Conservation (phyloP, 257 asterid species). For the Solanum dulcamara region DNA sequence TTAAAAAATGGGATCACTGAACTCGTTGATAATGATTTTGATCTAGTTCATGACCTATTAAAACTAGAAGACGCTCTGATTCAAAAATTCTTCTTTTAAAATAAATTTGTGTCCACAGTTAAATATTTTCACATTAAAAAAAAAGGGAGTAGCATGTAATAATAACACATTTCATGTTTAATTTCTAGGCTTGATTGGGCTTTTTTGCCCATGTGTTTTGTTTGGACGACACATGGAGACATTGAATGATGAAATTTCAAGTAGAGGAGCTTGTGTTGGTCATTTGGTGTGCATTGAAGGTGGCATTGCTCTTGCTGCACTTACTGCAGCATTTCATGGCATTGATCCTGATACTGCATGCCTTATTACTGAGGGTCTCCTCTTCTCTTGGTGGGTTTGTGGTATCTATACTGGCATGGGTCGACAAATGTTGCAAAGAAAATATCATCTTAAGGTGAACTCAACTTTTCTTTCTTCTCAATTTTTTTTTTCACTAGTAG, state of each 20-base stretch:
- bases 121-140: too few relatives aligned
- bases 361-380: constrained; percentile 60
- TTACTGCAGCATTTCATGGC: constrained; percentile 56
- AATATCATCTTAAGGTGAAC: constrained; percentile 60
- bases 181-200: constrained; percentile 31
- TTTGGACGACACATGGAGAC: constrained; percentile 58
- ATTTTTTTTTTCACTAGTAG: background rate
- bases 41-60: too few relatives aligned
- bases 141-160: too few relatives aligned
- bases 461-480: background rate
- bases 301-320: constrained; percentile 59
- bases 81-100: too few relatives aligned
- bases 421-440: constrained; percentile 64
- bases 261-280: constrained; percentile 44
- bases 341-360: constrained; percentile 61
- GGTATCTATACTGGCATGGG: constrained; percentile 78
- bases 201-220: constrained; percentile 61
- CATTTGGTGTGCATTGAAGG: constrained; percentile 67
- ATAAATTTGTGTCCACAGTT: too few relatives aligned
- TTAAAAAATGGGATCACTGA: too few relatives aligned
- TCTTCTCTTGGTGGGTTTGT: constrained; percentile 87
- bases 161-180: too few relatives aligned
- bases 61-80: too few relatives aligned
- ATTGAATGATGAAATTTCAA: constrained; percentile 47
- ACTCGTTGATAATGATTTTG: too few relatives aligned